These are phyloP conservation scores for Trichoderma virens DNA, from an alignment of 495 filamentous ascomycete species.

Conservation along the genomic window DNA sequence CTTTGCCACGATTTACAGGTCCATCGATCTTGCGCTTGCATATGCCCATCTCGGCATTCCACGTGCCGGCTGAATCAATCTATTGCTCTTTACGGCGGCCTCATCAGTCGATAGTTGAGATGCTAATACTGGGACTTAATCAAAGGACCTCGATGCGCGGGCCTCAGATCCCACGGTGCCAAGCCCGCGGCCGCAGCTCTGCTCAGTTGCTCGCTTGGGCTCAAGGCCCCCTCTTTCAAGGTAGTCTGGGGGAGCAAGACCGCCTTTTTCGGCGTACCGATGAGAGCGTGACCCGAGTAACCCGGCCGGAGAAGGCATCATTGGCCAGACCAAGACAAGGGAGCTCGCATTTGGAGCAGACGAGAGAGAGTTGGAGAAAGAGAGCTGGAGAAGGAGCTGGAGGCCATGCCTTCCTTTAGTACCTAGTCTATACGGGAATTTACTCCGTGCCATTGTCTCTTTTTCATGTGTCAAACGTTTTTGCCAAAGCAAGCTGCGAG, in stretches of 20 bases:
- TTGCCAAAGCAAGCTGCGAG: background rate
- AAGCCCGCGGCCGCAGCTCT: background rate
- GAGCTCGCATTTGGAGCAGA: background rate
- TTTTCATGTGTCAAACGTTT: background rate
- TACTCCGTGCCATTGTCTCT: background rate
- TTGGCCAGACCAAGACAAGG: background rate
- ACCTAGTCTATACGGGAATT: too few species aligned
- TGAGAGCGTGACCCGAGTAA: background rate
- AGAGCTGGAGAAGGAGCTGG: background rate
- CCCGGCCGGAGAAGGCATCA: background rate
- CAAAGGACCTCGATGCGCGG: background rate
- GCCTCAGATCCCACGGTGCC: background rate
- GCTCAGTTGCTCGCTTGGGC: background rate
- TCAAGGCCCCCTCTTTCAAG: background rate
- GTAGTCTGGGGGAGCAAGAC: background rate
- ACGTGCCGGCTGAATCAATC: background rate
- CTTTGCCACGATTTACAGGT: background rate
- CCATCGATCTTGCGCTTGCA: background rate
- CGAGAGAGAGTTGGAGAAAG: too few species aligned
- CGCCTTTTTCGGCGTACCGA: background rate
- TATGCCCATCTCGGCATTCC: background rate
- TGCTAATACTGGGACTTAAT: background rate
- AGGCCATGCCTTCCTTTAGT: background rate
- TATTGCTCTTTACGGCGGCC: background rate
- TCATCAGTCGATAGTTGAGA: background rate